phyloP scores from a whole-genome alignment of 768 basidiomycete genomes.

The Leccinum broughii region DNA sequence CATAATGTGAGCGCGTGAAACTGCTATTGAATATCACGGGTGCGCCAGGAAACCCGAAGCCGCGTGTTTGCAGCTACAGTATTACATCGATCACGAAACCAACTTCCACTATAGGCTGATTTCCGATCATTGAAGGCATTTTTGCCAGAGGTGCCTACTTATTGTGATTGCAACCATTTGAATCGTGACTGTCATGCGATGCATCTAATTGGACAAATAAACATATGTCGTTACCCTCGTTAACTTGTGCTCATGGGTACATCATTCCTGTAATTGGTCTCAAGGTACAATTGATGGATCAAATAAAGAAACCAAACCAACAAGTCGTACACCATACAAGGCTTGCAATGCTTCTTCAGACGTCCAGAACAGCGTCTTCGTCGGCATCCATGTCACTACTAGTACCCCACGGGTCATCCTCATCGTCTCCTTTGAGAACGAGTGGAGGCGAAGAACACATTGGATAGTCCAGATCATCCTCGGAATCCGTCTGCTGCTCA shows the following conservation, averaged over 20 bases:
- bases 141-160: not conserved
- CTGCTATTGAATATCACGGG: not conserved
- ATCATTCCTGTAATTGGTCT: constrained; percentile 4
- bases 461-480: constrained; percentile 16
- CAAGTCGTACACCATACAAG: constrained; percentile 17
- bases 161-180: not conserved
- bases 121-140: not conserved
- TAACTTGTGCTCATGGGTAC: not conserved
- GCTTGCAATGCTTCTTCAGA: constrained; percentile 15
- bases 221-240: not conserved
- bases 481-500: constrained; percentile 16
- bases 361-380: constrained; percentile 19
- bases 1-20: not conserved
- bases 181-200: not conserved
- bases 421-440: constrained; percentile 7
- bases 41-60: not conserved
- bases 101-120: not conserved
- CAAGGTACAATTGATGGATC: constrained; percentile 25
- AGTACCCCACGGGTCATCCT: constrained; percentile 25
- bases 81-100: not conserved
- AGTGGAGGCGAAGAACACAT: constrained; percentile 24
- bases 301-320: constrained; percentile 23
- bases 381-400: constrained; percentile 18
- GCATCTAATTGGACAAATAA: not conserved
- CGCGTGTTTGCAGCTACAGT: not conserved